A percentile compares a stretch with the other conserved stretches of the same genome.
Evolutionary conservation across 2,329 filamentous ascomycete genomes (phyloP).

Genomic region (Penicillium sp.): DNA sequence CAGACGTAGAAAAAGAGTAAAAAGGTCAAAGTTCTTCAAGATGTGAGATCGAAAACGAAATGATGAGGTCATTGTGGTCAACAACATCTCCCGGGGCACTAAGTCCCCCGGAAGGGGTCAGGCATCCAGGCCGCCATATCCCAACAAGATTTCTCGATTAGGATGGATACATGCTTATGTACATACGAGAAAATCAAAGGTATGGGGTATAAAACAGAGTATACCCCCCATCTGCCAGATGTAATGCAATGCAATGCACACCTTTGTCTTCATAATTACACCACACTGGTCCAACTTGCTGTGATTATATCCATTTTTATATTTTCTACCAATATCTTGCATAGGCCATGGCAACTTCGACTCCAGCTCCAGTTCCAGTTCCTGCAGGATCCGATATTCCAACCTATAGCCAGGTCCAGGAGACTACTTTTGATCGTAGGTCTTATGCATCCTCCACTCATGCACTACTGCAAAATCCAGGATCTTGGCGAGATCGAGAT

Average conservation of each 20-base stretch:
- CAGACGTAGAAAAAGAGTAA: no score
- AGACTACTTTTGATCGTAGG: slow-evolving; percentile 11
- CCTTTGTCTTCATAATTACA: background rate
- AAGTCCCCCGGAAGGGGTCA: no score
- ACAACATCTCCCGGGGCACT: no score
- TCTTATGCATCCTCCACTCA: background rate
- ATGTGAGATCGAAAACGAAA: no score
- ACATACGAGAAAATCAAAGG: background rate
- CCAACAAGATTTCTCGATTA: slow-evolving; percentile 5
- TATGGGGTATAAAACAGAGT: background rate
- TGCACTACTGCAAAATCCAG: background rate
- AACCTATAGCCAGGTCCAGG: slow-evolving; percentile 7
- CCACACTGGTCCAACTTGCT: background rate
- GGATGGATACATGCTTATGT: background rate
- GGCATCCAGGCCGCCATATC: no score
- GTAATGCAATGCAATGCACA: background rate
- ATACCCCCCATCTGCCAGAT: background rate
- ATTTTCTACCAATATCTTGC: background rate
- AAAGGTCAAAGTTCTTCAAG: no score
- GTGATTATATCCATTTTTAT: background rate
- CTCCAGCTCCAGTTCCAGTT: background rate
- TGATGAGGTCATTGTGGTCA: no score
- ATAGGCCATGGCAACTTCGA: background rate
- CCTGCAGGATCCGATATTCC: slow-evolving; percentile 4
- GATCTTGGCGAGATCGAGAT: accelerated